A percentile compares a stretch with the other conserved stretches of the same genome.
Conservation (phyloP, 2,329 filamentous ascomycete species). For the Sporothrix globosa region DNA sequence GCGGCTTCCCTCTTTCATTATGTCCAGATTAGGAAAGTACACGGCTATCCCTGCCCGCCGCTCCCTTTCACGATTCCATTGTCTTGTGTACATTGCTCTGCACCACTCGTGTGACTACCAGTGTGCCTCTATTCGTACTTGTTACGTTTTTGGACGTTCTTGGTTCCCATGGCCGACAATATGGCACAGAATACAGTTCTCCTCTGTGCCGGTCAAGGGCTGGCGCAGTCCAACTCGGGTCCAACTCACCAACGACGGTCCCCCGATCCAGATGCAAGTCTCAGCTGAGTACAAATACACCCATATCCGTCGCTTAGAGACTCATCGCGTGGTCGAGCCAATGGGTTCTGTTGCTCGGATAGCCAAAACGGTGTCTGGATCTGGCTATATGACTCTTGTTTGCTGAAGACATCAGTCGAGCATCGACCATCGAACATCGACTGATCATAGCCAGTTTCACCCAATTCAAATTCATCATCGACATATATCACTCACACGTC, state of each 20-base stretch:
- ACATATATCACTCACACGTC: background rate
- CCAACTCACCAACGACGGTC: too few relatives aligned
- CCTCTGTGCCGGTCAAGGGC: background rate
- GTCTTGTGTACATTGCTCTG: background rate
- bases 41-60: background rate
- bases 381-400: background rate
- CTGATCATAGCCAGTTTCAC: background rate
- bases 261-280: background rate
- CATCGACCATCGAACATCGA: background rate
- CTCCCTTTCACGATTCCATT: slow-evolving; percentile 1
- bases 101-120: background rate
- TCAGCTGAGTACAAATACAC: background rate
- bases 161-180: background rate
- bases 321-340: background rate
- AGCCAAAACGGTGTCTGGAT: background rate
- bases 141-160: background rate
- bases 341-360: background rate
- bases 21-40: slow-evolving; percentile 14
- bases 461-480: background rate
- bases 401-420: background rate
- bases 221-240: too few relatives aligned
- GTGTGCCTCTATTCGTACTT: background rate
- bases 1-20: background rate
- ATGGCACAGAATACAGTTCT: slow-evolving; percentile 5
- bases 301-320: background rate